Conservation (phyloP, 306 rosid species). For the Coriaria nepalensis region DNA sequence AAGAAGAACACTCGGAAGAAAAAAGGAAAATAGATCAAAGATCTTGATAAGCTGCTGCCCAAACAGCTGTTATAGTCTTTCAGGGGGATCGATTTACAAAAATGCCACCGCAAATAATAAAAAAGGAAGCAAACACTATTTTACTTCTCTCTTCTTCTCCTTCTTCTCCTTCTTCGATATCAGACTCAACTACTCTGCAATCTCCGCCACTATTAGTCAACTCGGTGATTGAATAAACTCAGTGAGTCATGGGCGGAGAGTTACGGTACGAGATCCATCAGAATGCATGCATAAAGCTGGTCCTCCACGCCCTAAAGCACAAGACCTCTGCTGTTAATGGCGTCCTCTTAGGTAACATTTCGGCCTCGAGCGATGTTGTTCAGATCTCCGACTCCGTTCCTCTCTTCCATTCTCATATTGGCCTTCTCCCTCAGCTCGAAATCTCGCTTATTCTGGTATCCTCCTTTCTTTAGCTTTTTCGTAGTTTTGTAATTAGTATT, state of each 20-base stretch:
- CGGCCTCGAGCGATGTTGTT: slow-evolving; percentile 46
- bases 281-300: slow-evolving; percentile 71
- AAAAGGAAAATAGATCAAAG: too few relatives aligned
- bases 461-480: neutral
- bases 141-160: too few relatives aligned
- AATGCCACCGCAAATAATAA: too few relatives aligned
- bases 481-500: too few relatives aligned
- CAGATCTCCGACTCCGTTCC: slow-evolving; percentile 83
- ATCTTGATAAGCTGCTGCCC: too few relatives aligned
- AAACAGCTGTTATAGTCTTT: too few relatives aligned
- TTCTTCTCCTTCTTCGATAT: too few relatives aligned
- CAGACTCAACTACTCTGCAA: too few relatives aligned
- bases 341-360: slow-evolving; percentile 68
- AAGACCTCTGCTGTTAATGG: slow-evolving; percentile 79
- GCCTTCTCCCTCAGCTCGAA: slow-evolving; percentile 93
- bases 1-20: too few relatives aligned
- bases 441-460: slow-evolving; percentile 81
- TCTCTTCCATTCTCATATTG: slow-evolving; percentile 76
- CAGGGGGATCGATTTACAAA: too few relatives aligned
- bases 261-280: slow-evolving; percentile 63
- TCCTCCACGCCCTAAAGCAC: slow-evolving; percentile 78
- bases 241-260: slow-evolving; percentile 53
- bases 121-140: too few relatives aligned
- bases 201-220: too few relatives aligned
- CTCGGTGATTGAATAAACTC: neutral